A percentile compares a stretch with the other conserved stretches of the same genome.
These are phyloP conservation scores for Sporothrix inflata DNA, from an alignment of 2,329 filamentous ascomycete species.

Conservation along the genomic window DNA sequence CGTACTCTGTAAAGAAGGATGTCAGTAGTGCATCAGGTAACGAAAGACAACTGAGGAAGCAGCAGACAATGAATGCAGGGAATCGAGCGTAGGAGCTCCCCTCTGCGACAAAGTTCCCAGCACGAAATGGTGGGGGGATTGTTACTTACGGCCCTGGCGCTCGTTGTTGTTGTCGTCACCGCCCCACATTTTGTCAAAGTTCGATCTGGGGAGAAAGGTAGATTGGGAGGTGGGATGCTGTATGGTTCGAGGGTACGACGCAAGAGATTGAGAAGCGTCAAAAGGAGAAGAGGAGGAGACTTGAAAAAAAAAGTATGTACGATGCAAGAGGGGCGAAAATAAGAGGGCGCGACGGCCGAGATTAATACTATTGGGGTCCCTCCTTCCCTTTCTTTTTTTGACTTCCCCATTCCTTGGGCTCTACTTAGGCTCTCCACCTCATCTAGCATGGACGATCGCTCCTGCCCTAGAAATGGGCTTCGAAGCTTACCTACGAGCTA, in stretches of 20 bases:
- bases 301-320: neutral
- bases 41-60: too few species aligned
- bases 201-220: neutral
- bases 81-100: neutral
- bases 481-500: constrained; percentile 1
- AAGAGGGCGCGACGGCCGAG: neutral
- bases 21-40: neutral
- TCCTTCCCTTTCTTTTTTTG: neutral
- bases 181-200: constrained; percentile 25
- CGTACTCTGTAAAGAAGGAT: constrained; percentile 18
- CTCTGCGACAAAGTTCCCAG: too few species aligned
- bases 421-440: neutral
- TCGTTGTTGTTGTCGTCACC: constrained; percentile 25
- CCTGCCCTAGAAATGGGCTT: constrained; percentile 2
- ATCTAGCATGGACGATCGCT: neutral
- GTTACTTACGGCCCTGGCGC: constrained; percentile 10
- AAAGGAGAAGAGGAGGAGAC: neutral
- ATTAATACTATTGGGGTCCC: constrained; percentile 12
- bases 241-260: neutral
- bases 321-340: constrained; percentile 11
- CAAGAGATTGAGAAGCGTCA: neutral
- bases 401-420: neutral
- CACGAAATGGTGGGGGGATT: neutral
- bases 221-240: neutral
- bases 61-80: neutral